Base-by-base conservation (phyloP, 495 filamentous ascomycete genomes). In the Talaromyces trachyspermus region DNA sequence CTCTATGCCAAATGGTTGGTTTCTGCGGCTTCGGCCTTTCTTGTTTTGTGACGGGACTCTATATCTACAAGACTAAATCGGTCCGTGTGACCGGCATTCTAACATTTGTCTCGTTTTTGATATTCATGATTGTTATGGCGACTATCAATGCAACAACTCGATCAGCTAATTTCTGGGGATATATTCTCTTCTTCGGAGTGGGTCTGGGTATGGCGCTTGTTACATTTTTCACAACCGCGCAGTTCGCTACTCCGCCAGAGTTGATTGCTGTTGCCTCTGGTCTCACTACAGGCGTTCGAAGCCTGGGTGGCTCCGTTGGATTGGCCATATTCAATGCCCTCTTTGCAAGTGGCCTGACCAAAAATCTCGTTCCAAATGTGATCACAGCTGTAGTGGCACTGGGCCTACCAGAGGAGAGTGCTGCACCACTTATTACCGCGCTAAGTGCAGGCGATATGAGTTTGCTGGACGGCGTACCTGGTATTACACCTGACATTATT, bases 291-390 rank as follows among this genome's bases (percentile, higher is more conserved):
- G 11, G 24, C 3, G 61, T 74, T 12, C 58, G 76, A 25, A 75
- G 74, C 46, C 62, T 79, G 4, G 76, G 76, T 6, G 74, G 66
- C 9, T 75, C 74, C 11, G 62, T 79, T 26, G 76, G 73, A 4
- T 64, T 79, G 8, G 74, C 74, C 22, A 63, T 77, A 36, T 25
- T 15, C 15, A 44, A 44, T 18, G 41, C 41, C 25, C 5, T 44
- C 23, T 32, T 44, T 4, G 17, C 15, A 23, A 12, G 30, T 17
- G 12, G 9, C 41, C 4, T 44, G 23, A 12, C 20, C n/a, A 14
- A 5, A 3, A 12, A 30, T 25, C 24, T 44, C 5, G 18, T 17
- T 14, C 4, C 6, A 7, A 30, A 44, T 3, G 24, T 44, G 3
- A 12, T 4, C 12, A 25, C 24, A 25, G 41, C 41, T 2, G 18